Conservation (phyloP, 768 basidiomycete species). For the Rhizopogon vulgaris region DNA sequence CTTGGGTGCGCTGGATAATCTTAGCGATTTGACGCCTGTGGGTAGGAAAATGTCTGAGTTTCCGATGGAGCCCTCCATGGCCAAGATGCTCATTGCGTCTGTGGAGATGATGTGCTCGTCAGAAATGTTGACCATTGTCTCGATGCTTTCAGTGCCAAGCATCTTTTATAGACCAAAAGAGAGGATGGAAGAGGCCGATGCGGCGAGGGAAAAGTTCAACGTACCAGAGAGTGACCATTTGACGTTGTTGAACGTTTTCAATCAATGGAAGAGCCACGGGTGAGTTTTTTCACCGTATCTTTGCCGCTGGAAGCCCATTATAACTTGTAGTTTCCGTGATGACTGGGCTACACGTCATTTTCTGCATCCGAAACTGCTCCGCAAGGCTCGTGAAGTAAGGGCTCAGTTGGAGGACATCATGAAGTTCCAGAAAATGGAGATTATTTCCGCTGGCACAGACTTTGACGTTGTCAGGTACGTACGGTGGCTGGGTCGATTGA, state of each 20-base stretch:
- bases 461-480: constrained; percentile 80
- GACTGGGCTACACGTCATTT: constrained; percentile 96
- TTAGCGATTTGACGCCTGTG: constrained; percentile 88
- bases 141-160: constrained; percentile 96
- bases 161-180: constrained; percentile 98
- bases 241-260: constrained; percentile 92
- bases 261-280: constrained; percentile 97
- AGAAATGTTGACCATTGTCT: constrained; percentile 98
- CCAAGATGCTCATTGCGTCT: constrained; percentile 91
- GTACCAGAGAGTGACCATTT: constrained; percentile 98
- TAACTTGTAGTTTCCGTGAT: constrained; percentile 66
- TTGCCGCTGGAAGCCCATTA: background rate
- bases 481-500: background rate
- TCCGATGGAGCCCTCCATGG: constrained; percentile 99
- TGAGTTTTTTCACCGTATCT: constrained; percentile 30
- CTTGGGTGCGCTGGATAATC: constrained; percentile 93
- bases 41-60: constrained; percentile 99
- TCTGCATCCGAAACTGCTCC: constrained; percentile 89
- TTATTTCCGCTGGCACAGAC: constrained; percentile 88
- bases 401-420: constrained; percentile 97
- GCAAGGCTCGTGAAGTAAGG: constrained; percentile 94
- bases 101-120: constrained; percentile 90
- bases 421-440: constrained; percentile 97
- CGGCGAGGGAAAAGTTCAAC: constrained; percentile 96
- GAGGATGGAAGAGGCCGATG: constrained; percentile 95